Conservation (phyloP, 2,329 filamentous ascomycete genomes). For the Raffaelea deltoideospora region DNA sequence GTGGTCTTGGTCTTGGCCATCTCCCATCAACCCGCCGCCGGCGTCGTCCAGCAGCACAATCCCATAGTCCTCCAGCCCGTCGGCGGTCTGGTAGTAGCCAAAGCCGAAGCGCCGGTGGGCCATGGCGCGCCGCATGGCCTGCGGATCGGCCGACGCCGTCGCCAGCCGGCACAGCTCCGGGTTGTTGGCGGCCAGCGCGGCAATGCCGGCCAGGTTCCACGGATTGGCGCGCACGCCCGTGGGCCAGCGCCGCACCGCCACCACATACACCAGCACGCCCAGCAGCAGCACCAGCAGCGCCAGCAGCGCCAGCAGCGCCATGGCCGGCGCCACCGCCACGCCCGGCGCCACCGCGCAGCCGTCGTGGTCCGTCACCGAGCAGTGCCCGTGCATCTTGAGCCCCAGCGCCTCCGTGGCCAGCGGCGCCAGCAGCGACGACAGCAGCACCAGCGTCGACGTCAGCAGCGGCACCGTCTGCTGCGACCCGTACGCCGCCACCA, state of each 20-base stretch:
- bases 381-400: conserved; percentile 21
- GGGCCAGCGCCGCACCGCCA: conserved; percentile 17
- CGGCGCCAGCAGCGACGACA: conserved; percentile 20
- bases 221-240: conserved; percentile 24
- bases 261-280: conserved; percentile 11
- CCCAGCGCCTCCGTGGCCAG: conserved; percentile 24
- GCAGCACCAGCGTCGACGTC: conserved; percentile 19
- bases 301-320: conserved; percentile 18
- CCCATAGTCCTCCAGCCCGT: conserved; percentile 16
- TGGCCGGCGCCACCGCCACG: conserved; percentile 16
- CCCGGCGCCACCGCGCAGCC: conserved; percentile 21
- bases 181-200: conserved; percentile 14
- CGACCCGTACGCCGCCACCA: conserved; percentile 17
- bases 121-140: conserved; percentile 10
- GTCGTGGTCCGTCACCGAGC: conserved; percentile 13
- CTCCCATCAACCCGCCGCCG: conserved; percentile 9
- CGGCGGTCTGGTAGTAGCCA: conserved; percentile 14
- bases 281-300: conserved; percentile 17
- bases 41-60: conserved; percentile 16
- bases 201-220: conserved; percentile 24
- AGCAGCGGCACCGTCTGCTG: conserved; percentile 22
- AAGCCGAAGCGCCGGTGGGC: conserved; percentile 14
- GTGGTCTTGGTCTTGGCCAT: too few relatives aligned
- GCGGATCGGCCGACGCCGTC: conserved; percentile 4
- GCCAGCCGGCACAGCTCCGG: conserved; percentile 11